Conservation (phyloP, 805 yeast genomes). For the Nakazawaea ernobii region DNA sequence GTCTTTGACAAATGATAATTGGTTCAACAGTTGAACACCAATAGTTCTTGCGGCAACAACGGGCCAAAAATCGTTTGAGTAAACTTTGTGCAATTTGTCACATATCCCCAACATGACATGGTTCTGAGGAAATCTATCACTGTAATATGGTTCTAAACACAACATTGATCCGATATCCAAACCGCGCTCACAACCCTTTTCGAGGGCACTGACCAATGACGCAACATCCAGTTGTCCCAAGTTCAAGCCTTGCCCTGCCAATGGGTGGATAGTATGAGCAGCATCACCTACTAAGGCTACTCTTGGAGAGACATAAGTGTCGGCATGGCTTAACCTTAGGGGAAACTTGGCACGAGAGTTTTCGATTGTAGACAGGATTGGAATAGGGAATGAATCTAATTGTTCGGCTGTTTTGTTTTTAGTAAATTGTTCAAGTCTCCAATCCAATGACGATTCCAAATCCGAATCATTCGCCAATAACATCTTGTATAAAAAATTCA, state of each 20-base stretch:
- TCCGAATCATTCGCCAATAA: background rate
- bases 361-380: constrained; percentile 50
- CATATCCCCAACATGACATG: constrained; percentile 81
- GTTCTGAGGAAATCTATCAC: constrained; percentile 75
- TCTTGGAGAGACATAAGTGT: constrained; percentile 76
- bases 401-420: constrained; percentile 29
- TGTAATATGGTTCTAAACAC: constrained; percentile 82
- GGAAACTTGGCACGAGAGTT: constrained; percentile 86
- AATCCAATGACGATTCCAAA: constrained; percentile 18
- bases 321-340: constrained; percentile 82
- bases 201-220: constrained; percentile 61
- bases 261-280: constrained; percentile 94
- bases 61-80: constrained; percentile 67
- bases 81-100: constrained; percentile 86
- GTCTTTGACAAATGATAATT: constrained; percentile 59
- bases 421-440: constrained; percentile 51
- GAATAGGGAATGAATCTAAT: constrained; percentile 61
- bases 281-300: constrained; percentile 97
- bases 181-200: constrained; percentile 68
- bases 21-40: constrained; percentile 70
- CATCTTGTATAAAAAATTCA: constrained; percentile 58
- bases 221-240: constrained; percentile 96
- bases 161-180: constrained; percentile 80
- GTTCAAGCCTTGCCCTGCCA: constrained; percentile 96
- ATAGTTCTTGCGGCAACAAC: constrained; percentile 67